phyloP scores from a whole-genome alignment of 164 flowering plant species.

The Berberis vulgaris region DNA sequence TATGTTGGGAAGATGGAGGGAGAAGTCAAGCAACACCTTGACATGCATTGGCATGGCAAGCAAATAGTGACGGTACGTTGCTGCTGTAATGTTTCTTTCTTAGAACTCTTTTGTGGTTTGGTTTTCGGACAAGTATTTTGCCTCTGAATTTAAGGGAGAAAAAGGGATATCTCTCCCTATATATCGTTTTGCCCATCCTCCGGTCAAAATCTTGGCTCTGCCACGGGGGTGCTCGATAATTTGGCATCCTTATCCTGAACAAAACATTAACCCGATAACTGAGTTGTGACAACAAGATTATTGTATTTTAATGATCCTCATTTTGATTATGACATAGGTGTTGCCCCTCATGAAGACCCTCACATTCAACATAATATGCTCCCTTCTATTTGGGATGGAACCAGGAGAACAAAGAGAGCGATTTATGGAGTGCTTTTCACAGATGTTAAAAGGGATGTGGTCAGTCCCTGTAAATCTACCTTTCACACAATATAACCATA shows the following conservation, averaged over 20 bases:
- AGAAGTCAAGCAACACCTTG: constrained; percentile 16
- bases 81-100: not conserved
- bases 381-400: constrained; percentile 46
- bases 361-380: constrained; percentile 55
- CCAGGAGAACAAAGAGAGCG: constrained; percentile 30
- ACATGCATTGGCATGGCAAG: constrained; percentile 16
- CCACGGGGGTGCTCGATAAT: too few relatives aligned
- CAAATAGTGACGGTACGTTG: constrained; percentile 16
- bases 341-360: constrained; percentile 56
- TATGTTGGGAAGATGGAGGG: constrained; percentile 21
- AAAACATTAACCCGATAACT: too few relatives aligned
- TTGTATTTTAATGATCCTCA: not conserved
- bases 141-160: too few relatives aligned
- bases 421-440: constrained; percentile 24
- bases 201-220: too few relatives aligned
- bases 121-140: too few relatives aligned
- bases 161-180: too few relatives aligned
- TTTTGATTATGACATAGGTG: constrained; percentile 24
- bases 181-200: too few relatives aligned
- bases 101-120: not conserved
- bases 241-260: too few relatives aligned
- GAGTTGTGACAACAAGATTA: too few relatives aligned
- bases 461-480: constrained; percentile 62
- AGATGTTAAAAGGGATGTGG: constrained; percentile 50
- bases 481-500: constrained; percentile 47